phyloP scores from a whole-genome alignment of 306 rosid species.

The Glycine tomentella region DNA sequence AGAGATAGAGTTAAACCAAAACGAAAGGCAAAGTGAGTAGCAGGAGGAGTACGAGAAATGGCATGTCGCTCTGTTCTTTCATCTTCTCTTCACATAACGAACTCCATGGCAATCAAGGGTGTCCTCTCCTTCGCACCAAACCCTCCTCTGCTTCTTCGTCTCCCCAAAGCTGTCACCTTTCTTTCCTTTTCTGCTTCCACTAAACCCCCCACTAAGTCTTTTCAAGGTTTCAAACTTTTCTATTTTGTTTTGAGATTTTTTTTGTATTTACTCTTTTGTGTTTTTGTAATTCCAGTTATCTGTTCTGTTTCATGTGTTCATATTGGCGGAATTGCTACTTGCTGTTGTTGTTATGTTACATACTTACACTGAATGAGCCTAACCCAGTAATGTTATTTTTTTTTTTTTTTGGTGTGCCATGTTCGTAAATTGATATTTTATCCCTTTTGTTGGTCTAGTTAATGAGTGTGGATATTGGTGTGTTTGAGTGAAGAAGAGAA shows the following conservation, averaged over 20 bases:
- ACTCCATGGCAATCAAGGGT: slow-evolving; percentile 61
- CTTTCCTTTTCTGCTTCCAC: slow-evolving; percentile 52
- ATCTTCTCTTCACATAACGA: slow-evolving; percentile 57
- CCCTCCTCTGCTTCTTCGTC: slow-evolving; percentile 37
- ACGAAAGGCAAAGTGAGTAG: neutral
- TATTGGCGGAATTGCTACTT: slow-evolving; percentile 17
- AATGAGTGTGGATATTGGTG: neutral
- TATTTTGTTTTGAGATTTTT: neutral
- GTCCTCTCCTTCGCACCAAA: slow-evolving; percentile 58
- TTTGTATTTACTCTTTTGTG: neutral
- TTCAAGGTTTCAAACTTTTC: slow-evolving; percentile 62
- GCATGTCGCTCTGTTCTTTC: slow-evolving; percentile 58
- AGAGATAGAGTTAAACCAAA: neutral
- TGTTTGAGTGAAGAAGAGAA: neutral
- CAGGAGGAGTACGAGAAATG: slow-evolving; percentile 43
- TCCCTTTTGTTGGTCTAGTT: neutral
- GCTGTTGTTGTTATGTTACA: neutral
- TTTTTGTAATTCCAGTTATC: neutral
- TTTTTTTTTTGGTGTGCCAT: neutral
- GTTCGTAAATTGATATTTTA: neutral
- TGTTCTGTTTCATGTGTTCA: slow-evolving; percentile 19
- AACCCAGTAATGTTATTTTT: neutral
- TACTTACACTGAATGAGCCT: slow-evolving; percentile 9
- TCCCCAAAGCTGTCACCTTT: slow-evolving; percentile 51
- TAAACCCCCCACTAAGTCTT: slow-evolving; percentile 50